Evolutionary conservation across 441 rosid genomes (phyloP), one percentile per base, ranked within the genome.

Genomic region (Populus hybrid): DNA sequence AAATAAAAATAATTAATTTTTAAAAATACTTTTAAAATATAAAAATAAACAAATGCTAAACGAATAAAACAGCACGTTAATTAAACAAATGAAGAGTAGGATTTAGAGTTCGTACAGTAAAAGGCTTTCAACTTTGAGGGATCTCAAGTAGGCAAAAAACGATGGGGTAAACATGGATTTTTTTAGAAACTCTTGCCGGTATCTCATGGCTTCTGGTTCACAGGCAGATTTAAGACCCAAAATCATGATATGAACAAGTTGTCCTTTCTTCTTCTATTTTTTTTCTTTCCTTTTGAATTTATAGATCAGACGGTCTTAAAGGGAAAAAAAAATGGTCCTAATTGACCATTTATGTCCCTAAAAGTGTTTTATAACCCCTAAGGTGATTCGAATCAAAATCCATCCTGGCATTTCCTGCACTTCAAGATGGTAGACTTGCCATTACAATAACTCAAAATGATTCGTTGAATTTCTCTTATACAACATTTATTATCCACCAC

Each of bases 401-500:
- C 7, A 7, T 21, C 59, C 59, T 50, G 59, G 59, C 19, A 16
- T 50, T 50, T 50, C 59, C 59, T 50, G n/a, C n/a, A 6, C 2
- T 50, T 50, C 59, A 34, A 67, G 21, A 28, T 70, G 59, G 21
- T 18, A 16, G 34, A 16, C 53, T 69, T 72, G 28, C 70, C 69
- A 75, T 71, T 68, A 34, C 70, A 75, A 66, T 36, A 46, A 67
- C 32, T 16, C 7, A 1, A 18, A 78, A 72, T 12, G 34, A 69
- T 35, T 35, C n/a, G 42, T 75, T 79, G 82, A 75, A 74, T 28
- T 72, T 70, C 38, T 26, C 28, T 50, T 24, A 24, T 35, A 11
- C 18, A 77, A 67, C 23, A 74, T 28, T 70, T 32, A 70, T 30
- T 67, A 70, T 64, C 72, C 40, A 32, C 70, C 85, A 77, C 63